Percentiles rank a stretch among this genome's conserved stretches.
Conservation (phyloP, 2,329 filamentous ascomycete species). For the Camptophora hylomeconis region DNA sequence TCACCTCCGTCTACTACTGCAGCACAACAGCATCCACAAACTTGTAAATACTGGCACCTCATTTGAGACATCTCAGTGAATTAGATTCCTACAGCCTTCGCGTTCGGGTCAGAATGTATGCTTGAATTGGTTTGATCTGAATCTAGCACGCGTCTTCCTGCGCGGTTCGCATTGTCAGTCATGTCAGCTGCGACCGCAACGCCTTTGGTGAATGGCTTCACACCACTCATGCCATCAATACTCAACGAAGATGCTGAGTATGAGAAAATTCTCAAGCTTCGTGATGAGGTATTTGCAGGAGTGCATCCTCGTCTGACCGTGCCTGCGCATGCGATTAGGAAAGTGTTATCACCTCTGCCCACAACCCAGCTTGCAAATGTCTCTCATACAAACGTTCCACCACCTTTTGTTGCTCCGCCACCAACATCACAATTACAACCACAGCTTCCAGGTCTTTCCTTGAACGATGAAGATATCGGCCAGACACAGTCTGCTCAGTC, state of each 20-base stretch:
- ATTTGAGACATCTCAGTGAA: too few species aligned
- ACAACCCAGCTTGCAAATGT: constrained; percentile 16
- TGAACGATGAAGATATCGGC: constrained; percentile 14
- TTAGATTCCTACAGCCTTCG: too few species aligned
- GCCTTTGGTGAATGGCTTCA: constrained; percentile 18
- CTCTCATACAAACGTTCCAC: constrained; percentile 12
- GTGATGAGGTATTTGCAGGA: constrained; percentile 68
- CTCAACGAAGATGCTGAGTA: constrained; percentile 54
- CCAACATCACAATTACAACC: constrained; percentile 11
- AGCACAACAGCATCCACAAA: too few species aligned
- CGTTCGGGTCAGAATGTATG: too few species aligned
- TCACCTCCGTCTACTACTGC: too few species aligned
- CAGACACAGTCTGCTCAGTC: constrained; percentile 12
- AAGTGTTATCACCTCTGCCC: constrained; percentile 21
- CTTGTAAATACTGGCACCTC: too few species aligned
- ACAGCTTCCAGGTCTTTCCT: constrained; percentile 15
- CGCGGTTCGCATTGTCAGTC: constrained; percentile 9
- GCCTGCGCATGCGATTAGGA: constrained; percentile 38
- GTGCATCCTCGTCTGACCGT: constrained; percentile 46
- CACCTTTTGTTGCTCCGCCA: constrained; percentile 17
- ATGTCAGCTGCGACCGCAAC: constrained; percentile 15
- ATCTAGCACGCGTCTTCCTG: constrained; percentile 4
- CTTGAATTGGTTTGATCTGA: too few species aligned
- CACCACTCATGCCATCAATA: constrained; percentile 22
- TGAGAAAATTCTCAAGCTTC: constrained; percentile 67